Evolutionary conservation across 176 grass and related monocot genomes (phyloP), one percentile per base, ranked within the genome.

Genomic region (Phoenix dactylifera): DNA sequence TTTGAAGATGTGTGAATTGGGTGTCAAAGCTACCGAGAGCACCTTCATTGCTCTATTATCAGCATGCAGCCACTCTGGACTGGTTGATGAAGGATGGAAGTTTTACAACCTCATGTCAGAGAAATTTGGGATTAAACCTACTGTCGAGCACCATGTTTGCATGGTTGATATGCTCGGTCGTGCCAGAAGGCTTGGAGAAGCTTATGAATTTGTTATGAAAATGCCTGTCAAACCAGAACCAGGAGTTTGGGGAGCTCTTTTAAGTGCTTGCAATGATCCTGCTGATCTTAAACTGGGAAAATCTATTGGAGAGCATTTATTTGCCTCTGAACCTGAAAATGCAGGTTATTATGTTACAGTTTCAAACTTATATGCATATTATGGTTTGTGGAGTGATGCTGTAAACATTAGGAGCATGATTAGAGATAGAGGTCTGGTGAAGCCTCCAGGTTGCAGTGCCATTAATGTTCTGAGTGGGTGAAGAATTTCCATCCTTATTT

Each of bases 11-110:
- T 80, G 59, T 55, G 49, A 71, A 50, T 92, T 72, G 51, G 81
- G 73, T 70, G 68, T 22, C 22, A 67, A 71, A 69, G 55, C 87
- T 22, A 92, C 93, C 1, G 85, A 65, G 76, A 86, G 84, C 71
- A 88, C 87, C 51, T 98, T 98, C 32, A 68, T 92, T 57, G 75
- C 87, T 59, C 87, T 97, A 60, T 62, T 91, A 60, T 88, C 84
- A 49, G 80, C 93, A 55, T 97, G 92, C 59, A 82, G 73, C 54
- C 81, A 88, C 26, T 87, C 87, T 25, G 87, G 87, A 52, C 72
- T 98, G 50, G 53, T 85, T 70, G 67, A 81, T 65, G 84, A 92
- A 67, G 87, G 84, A 65, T 98, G 74, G 76, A 79, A 62, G 58
- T 78, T 78, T 70, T 92, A 88, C 65, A 28, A 80, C 23, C 52